Conservation (phyloP, 495 filamentous ascomycete genomes). For the Aspergillus ostianus region DNA sequence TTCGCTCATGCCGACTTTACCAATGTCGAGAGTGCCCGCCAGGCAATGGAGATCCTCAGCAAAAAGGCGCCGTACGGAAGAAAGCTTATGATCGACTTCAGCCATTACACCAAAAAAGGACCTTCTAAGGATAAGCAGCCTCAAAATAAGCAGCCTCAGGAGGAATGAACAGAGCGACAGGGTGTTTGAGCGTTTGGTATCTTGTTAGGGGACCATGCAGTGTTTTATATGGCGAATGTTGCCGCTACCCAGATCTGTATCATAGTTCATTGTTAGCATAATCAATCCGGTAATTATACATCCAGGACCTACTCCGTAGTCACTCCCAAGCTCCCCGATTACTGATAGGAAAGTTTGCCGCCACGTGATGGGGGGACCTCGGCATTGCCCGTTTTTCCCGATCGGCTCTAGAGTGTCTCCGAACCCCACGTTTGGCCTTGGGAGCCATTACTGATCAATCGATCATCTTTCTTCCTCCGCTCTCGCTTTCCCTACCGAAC, state of each 20-base stretch:
- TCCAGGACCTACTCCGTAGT: no score
- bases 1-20: slow-evolving; percentile 89
- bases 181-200: no score
- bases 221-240: no score
- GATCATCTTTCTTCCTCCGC: slow-evolving; percentile 8
- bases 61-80: slow-evolving; percentile 63
- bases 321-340: no score
- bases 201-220: no score
- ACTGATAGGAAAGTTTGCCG: neutral
- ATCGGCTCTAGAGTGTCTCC: slow-evolving; percentile 27
- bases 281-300: neutral
- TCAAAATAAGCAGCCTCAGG: no score
- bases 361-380: slow-evolving; percentile 42
- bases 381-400: slow-evolving; percentile 27
- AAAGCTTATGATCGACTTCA: slow-evolving; percentile 64
- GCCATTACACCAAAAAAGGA: slow-evolving; percentile 13
- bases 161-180: no score
- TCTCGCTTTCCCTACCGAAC: neutral
- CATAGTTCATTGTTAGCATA: neutral
- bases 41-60: slow-evolving; percentile 56
- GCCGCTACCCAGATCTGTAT: no score
- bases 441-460: neutral
- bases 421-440: slow-evolving; percentile 33
- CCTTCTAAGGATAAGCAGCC: no score
- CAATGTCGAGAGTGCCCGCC: slow-evolving; percentile 58